A percentile compares a stretch with the other conserved stretches of the same genome.
Conservation (phyloP, 176 grass and related monocot species). For the Saccharum spontaneum region DNA sequence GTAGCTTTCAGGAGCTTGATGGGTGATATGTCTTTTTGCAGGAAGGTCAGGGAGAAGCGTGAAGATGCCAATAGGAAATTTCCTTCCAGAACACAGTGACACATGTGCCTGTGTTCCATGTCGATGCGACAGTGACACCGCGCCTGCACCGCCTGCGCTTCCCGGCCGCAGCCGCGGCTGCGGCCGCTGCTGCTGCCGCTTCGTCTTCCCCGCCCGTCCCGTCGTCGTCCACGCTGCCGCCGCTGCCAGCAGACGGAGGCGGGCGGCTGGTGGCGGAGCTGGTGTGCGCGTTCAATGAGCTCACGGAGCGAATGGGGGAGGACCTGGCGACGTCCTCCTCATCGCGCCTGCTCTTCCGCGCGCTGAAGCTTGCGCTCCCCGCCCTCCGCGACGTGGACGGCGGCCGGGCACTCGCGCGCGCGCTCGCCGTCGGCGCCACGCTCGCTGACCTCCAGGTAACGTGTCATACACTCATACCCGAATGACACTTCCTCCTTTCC, state of each 20-base stretch:
- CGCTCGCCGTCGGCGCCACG: constrained; percentile 62
- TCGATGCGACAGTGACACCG: too few species aligned
- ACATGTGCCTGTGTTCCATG: too few species aligned
- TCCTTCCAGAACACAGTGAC: too few species aligned
- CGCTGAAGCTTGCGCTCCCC: constrained; percentile 77
- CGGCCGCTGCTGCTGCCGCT: background rate
- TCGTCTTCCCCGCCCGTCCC: constrained; percentile 23
- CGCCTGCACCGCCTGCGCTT: constrained; percentile 18
- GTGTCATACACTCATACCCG: background rate
- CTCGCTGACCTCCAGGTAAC: constrained; percentile 90
- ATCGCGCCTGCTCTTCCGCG: constrained; percentile 76
- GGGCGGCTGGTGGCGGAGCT: constrained; percentile 88
- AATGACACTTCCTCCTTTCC: background rate
- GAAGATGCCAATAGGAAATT: too few species aligned
- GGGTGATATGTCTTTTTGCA: too few species aligned
- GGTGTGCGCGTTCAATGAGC: constrained; percentile 86
- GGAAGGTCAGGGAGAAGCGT: too few species aligned
- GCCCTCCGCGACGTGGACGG: constrained; percentile 63
- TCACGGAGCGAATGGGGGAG: constrained; percentile 70
- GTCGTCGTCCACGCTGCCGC: constrained; percentile 18
- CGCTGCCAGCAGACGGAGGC: constrained; percentile 50
- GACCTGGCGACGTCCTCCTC: constrained; percentile 71
- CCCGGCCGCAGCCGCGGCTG: background rate
- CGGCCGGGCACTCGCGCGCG: constrained; percentile 58
- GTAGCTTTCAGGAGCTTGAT: too few species aligned